Conservation (phyloP, 192 early-diverging fungal species). For the Coemansia sp. region DNA sequence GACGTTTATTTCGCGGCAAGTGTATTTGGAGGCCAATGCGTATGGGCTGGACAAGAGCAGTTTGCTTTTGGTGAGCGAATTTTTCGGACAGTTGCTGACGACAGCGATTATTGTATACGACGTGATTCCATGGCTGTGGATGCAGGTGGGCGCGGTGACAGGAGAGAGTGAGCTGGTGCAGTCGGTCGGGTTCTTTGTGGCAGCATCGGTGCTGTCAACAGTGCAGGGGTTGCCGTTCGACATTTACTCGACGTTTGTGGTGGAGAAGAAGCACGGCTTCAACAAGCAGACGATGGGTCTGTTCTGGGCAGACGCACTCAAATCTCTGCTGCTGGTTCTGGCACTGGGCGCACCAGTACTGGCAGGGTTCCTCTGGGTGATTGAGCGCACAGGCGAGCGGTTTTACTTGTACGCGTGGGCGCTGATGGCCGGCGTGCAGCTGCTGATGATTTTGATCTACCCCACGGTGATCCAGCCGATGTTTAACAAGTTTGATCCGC, state of each 20-base stretch:
- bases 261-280: conserved; percentile 93
- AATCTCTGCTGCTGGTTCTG: conserved; percentile 65
- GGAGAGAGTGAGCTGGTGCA: conserved; percentile 77
- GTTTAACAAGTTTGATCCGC: conserved; percentile 92
- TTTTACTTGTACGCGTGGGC: conserved; percentile 94
- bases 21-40: conserved; percentile 78
- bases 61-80: conserved; percentile 68
- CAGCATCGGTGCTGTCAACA: conserved; percentile 60
- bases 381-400: conserved; percentile 73
- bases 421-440: conserved; percentile 75
- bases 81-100: conserved; percentile 67
- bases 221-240: conserved; percentile 75
- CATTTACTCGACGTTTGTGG: conserved; percentile 90
- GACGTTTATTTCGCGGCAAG: conserved; percentile 69
- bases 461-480: conserved; percentile 97
- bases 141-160: conserved; percentile 52
- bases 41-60: conserved; percentile 84
- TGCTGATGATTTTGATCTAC: conserved; percentile 77
- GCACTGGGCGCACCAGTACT: conserved; percentile 79
- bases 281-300: conserved; percentile 87
- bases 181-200: conserved; percentile 74
- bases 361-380: conserved; percentile 78
- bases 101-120: conserved; percentile 68
- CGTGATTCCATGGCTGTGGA: conserved; percentile 75
- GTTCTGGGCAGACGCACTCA: conserved; percentile 79